Evolutionary conservation across 768 basidiomycete species (phyloP).

Genomic region (Piloderma croceum): DNA sequence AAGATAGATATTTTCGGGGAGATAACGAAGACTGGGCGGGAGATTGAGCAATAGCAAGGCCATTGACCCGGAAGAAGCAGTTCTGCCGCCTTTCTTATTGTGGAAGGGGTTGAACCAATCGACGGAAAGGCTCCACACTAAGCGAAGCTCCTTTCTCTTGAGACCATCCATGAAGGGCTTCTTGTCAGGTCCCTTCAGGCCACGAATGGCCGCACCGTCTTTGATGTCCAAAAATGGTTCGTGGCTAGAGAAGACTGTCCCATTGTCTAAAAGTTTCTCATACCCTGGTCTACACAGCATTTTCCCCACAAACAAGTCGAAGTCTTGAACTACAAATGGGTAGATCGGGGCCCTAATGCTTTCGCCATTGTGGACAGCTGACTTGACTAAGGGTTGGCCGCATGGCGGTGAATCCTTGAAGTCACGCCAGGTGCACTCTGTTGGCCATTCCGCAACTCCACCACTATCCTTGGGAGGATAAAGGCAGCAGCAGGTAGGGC

Average conservation of each 20-base stretch:
- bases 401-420: too few species aligned
- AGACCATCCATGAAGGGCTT: slow-evolving; percentile 13
- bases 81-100: slow-evolving; percentile 25
- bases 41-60: slow-evolving; percentile 33
- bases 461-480: too few species aligned
- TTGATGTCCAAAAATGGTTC: slow-evolving; percentile 21
- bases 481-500: too few species aligned
- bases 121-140: slow-evolving; percentile 25
- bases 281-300: slow-evolving; percentile 21
- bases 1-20: slow-evolving; percentile 34
- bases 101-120: slow-evolving; percentile 35
- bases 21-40: slow-evolving; percentile 26
- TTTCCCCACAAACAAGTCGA: slow-evolving; percentile 22
- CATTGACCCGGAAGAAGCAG: slow-evolving; percentile 20
- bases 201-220: slow-evolving; percentile 19
- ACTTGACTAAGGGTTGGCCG: too few species aligned
- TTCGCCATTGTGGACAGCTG: too few species aligned
- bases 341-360: too few species aligned
- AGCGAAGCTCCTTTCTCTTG: slow-evolving; percentile 12
- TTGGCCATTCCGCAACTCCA: too few species aligned
- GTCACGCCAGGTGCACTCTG: too few species aligned
- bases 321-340: too few species aligned
- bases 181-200: slow-evolving; percentile 22
- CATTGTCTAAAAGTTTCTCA: slow-evolving; percentile 22
- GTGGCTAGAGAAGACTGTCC: slow-evolving; percentile 2